Evolutionary conservation across 768 basidiomycete genomes (phyloP).

Genomic region (Strobilomyces dryophilus): DNA sequence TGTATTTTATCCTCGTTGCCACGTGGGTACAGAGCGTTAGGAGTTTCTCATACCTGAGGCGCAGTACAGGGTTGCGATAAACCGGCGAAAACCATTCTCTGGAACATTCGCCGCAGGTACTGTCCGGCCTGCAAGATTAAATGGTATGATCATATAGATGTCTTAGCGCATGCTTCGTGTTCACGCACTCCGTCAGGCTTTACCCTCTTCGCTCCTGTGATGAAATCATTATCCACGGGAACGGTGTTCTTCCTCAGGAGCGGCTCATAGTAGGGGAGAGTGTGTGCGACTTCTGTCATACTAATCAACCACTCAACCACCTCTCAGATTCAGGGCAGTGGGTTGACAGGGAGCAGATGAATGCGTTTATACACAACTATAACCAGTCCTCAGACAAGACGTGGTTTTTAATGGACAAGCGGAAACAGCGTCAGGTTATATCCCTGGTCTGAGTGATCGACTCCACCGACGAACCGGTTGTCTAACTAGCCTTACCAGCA

Average conservation of each 20-base stretch:
- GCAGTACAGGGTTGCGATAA: constrained; percentile 6
- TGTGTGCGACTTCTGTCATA: not conserved
- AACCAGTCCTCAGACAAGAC: not conserved
- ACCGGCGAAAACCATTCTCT: not conserved
- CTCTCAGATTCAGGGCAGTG: not conserved
- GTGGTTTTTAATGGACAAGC: constrained; percentile 1
- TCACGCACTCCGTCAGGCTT: not conserved
- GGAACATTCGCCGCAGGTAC: constrained; percentile 12
- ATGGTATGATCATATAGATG: not conserved
- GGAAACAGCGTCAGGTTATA: not conserved
- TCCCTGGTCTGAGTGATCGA: not conserved
- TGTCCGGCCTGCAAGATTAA: constrained; percentile 2
- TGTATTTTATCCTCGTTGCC: not conserved
- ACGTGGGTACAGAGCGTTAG: not conserved
- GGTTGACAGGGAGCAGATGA: constrained; percentile 6
- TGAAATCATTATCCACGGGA: not conserved
- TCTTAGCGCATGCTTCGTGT: no score
- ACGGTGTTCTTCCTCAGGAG: not conserved
- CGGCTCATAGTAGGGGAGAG: not conserved
- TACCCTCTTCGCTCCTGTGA: not conserved
- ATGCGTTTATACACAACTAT: constrained; percentile 8
- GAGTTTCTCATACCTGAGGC: not conserved
- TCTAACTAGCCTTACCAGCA: constrained; percentile 1
- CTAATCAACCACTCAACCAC: no score
- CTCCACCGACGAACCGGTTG: not conserved